phyloP scores from a whole-genome alignment of 306 rosid species.

The Ceratonia siliqua region DNA sequence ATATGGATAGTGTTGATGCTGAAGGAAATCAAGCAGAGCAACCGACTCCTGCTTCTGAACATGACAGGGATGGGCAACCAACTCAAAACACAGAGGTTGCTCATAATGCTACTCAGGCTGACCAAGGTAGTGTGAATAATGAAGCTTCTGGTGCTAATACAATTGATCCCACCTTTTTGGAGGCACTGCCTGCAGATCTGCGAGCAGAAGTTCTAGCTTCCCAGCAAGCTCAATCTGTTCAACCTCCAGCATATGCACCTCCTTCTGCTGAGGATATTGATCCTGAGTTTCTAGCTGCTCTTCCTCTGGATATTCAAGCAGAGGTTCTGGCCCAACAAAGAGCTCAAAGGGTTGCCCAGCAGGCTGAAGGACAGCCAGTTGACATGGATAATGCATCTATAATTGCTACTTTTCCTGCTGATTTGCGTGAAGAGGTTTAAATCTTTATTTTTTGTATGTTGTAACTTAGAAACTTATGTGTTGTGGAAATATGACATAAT shows the following conservation, averaged over 20 bases:
- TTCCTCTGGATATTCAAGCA: conserved; percentile 96
- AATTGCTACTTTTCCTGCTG: conserved; percentile 98
- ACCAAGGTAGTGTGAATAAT: conserved; percentile 55
- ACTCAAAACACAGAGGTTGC: conserved; percentile 55
- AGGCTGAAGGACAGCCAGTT: conserved; percentile 98
- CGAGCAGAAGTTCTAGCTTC: conserved; percentile 97
- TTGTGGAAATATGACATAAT: conserved; percentile 19
- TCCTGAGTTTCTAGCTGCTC: conserved; percentile 98
- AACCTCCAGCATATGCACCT: conserved; percentile 82
- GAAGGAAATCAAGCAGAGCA: conserved; percentile 59
- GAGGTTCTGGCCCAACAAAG: conserved; percentile 98
- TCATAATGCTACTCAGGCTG: conserved; percentile 56
- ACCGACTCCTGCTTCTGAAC: conserved; percentile 51
- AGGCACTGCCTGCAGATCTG: conserved; percentile 95
- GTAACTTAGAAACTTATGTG: conserved; percentile 26
- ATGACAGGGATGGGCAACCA: conserved; percentile 55
- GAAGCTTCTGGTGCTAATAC: conserved; percentile 83
- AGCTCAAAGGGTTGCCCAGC: conserved; percentile 89
- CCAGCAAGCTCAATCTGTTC: conserved; percentile 95
- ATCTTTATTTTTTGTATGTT: conserved; percentile 26
- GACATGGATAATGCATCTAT: conserved; percentile 99
- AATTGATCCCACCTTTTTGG: conserved; percentile 96
- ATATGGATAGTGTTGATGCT: conserved; percentile 68
- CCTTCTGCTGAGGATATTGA: conserved; percentile 95
- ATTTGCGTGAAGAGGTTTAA: conserved; percentile 96